These are phyloP conservation scores for Panaeolus cyanescens DNA, from an alignment of 768 basidiomycete species.

Conservation along the genomic window DNA sequence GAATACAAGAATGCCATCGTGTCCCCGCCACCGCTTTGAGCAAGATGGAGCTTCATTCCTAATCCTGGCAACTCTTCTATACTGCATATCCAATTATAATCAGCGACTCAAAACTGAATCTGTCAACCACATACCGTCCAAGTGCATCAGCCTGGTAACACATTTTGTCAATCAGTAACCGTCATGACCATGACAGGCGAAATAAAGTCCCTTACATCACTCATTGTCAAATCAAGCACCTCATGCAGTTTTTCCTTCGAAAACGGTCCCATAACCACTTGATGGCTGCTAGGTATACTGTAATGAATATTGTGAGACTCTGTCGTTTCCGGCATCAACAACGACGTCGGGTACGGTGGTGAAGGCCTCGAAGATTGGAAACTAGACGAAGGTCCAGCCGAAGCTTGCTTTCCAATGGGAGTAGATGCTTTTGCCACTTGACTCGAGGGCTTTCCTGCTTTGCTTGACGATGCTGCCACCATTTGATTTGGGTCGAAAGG, in stretches of 20 bases:
- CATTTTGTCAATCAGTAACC: not conserved
- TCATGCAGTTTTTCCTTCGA: conserved; percentile 16
- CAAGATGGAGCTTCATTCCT: conserved; percentile 42
- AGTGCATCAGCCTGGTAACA: not conserved
- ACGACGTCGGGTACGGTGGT: not conserved
- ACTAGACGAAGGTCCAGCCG: not conserved
- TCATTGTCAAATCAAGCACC: conserved; percentile 36
- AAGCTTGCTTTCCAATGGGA: not conserved
- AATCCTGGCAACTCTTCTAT: not conserved
- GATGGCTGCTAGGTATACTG: conserved; percentile 21
- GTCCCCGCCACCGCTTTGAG: conserved; percentile 13
- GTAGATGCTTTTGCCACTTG: not conserved
- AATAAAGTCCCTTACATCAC: conserved; percentile 33
- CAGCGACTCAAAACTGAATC: not conserved
- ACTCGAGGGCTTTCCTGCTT: not conserved
- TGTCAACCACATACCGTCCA: not conserved
- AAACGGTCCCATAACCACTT: conserved; percentile 21
- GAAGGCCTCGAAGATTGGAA: not conserved
- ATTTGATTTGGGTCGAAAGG: not conserved
- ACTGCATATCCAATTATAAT: not conserved
- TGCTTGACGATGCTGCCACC: not conserved
- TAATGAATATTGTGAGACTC: conserved; percentile 47
- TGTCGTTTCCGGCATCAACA: conserved; percentile 3
- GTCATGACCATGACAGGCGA: not conserved
- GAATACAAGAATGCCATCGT: conserved; percentile 52